Conservation (phyloP, 2,329 filamentous ascomycete species). For the Tympanopsis confertula region DNA sequence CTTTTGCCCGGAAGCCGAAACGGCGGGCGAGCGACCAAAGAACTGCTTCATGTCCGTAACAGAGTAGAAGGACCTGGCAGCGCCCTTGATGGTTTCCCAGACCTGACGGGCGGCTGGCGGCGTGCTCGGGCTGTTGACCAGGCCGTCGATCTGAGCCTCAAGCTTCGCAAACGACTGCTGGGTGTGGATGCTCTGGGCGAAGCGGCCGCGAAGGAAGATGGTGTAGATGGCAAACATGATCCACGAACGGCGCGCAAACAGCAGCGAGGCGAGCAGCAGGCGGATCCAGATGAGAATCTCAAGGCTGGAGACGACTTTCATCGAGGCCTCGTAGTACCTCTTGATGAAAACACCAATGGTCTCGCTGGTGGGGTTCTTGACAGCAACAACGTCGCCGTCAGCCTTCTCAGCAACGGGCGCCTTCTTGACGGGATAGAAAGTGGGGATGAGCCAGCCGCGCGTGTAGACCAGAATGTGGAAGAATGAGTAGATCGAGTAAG, state of each 20-base stretch:
- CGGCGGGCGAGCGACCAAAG: no score
- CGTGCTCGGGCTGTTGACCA: slow-evolving; percentile 75
- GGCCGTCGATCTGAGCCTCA: slow-evolving; percentile 65
- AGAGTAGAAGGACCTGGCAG: slow-evolving; percentile 63
- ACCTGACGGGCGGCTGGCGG: slow-evolving; percentile 67
- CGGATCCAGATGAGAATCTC: slow-evolving; percentile 84
- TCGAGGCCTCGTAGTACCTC: slow-evolving; percentile 92
- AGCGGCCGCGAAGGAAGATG: slow-evolving; percentile 81
- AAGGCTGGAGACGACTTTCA: slow-evolving; percentile 80
- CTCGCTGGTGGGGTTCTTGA: slow-evolving; percentile 57
- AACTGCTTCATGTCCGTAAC: slow-evolving; percentile 71
- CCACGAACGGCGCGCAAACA: slow-evolving; percentile 88
- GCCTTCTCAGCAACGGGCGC: background rate
- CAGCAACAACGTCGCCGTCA: slow-evolving; percentile 4
- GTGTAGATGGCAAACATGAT: slow-evolving; percentile 78
- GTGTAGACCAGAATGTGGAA: background rate
- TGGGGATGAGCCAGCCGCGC: background rate
- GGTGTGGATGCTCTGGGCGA: slow-evolving; percentile 84
- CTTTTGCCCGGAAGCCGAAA: no score
- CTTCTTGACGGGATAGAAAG: background rate
- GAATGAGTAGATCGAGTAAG: background rate
- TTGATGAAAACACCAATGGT: slow-evolving; percentile 89
- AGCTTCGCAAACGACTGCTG: slow-evolving; percentile 67
- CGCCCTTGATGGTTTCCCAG: slow-evolving; percentile 71
- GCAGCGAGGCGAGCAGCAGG: slow-evolving; percentile 65